These are phyloP conservation scores for Exidia glandulosa DNA, from an alignment of 768 basidiomycete species.

Conservation along the genomic window DNA sequence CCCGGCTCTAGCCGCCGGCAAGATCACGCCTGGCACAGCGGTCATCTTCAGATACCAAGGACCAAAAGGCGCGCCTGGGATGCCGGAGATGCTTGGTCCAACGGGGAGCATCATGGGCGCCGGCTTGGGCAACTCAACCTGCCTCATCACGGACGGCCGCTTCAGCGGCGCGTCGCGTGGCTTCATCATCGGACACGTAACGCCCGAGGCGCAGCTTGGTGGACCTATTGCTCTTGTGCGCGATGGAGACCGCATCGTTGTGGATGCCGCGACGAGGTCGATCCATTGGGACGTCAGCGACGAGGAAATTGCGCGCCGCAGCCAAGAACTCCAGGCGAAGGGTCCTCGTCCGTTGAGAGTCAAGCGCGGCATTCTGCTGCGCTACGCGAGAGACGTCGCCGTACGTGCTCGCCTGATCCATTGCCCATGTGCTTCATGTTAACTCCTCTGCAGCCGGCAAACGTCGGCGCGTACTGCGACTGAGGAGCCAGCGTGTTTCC, in stretches of 20 bases:
- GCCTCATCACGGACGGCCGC: constrained; percentile 80
- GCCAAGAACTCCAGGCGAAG: constrained; percentile 57
- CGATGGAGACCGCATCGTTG: constrained; percentile 70
- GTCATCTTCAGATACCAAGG: constrained; percentile 83
- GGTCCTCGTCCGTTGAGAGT: constrained; percentile 55
- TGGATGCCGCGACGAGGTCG: constrained; percentile 52
- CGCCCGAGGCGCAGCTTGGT: constrained; percentile 60
- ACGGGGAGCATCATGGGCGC: constrained; percentile 57
- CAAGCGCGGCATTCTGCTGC: constrained; percentile 60
- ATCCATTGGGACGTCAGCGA: constrained; percentile 69
- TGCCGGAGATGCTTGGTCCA: constrained; percentile 24
- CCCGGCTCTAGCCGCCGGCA: constrained; percentile 57
- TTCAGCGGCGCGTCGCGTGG: constrained; percentile 76
- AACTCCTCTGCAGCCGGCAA: constrained; percentile 65
- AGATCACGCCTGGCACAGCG: constrained; percentile 65
- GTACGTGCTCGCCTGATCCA: constrained; percentile 35
- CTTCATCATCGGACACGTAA: constrained; percentile 52
- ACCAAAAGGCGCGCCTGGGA: constrained; percentile 73
- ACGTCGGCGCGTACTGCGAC: constrained; percentile 73
- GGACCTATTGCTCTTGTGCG: constrained; percentile 81
- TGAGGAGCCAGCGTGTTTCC: too few species aligned
- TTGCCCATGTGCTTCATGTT: background rate
- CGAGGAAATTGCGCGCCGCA: constrained; percentile 49
- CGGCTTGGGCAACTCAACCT: constrained; percentile 65
- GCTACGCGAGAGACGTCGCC: constrained; percentile 79